Percentiles rank a stretch among this genome's conserved stretches.
These are phyloP conservation scores for Melampsora americana DNA, from an alignment of 1,284 basidiomycete genomes.

Conservation along the genomic window DNA sequence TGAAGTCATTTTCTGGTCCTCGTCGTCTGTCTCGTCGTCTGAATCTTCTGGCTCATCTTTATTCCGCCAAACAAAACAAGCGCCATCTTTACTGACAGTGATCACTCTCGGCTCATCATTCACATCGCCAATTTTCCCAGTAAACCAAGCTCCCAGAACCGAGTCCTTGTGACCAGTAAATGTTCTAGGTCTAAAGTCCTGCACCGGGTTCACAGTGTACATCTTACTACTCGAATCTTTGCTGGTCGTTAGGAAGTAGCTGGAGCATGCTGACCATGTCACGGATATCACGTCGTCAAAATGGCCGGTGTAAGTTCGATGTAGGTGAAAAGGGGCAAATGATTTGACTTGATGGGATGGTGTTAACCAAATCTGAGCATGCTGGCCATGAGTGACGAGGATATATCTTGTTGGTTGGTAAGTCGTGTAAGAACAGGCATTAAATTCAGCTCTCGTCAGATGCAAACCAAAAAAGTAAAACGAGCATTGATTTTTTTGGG, in stretches of 20 bases:
- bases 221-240: constrained; percentile 94
- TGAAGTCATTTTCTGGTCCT: constrained; percentile 61
- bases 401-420: constrained; percentile 64
- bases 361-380: constrained; percentile 92
- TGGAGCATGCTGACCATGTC: constrained; percentile 85
- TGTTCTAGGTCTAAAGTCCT: constrained; percentile 91
- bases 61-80: constrained; percentile 88
- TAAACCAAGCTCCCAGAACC: constrained; percentile 85
- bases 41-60: constrained; percentile 60
- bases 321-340: constrained; percentile 90
- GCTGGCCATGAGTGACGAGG: constrained; percentile 82
- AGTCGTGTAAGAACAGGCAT: neutral
- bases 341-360: constrained; percentile 89
- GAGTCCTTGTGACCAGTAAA: constrained; percentile 92
- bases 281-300: constrained; percentile 88
- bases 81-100: constrained; percentile 88
- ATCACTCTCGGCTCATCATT: constrained; percentile 54
- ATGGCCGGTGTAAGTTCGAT: constrained; percentile 93
- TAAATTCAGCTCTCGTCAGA: neutral
- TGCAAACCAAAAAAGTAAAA: neutral
- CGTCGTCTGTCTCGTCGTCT: constrained; percentile 54
- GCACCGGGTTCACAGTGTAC: constrained; percentile 84
- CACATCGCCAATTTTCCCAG: constrained; percentile 74
- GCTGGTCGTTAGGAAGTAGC: constrained; percentile 88
- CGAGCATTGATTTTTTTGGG: neutral